Conservation (phyloP, 78 protist species). For the Dictyostelium brefeldianum region DNA sequence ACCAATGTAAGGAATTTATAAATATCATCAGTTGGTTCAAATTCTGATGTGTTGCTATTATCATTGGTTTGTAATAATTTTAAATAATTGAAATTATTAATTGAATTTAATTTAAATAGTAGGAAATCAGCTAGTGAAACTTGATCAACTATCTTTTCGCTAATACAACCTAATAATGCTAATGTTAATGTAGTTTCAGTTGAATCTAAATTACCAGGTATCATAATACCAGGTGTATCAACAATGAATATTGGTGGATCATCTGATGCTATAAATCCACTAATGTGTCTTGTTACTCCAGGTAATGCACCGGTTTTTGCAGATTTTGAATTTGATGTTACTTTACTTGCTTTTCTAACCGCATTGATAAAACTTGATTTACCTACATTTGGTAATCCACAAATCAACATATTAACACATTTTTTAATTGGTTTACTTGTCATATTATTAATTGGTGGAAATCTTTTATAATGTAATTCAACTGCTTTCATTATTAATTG, state of each 20-base stretch:
- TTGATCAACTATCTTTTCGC: slow-evolving; percentile 12
- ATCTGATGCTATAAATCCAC: slow-evolving; percentile 65
- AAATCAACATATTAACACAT: slow-evolving; percentile 38
- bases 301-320: slow-evolving; percentile 79
- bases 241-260: slow-evolving; percentile 74
- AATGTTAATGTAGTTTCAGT: slow-evolving; percentile 38
- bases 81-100: slow-evolving; percentile 16
- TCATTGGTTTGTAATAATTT: neutral
- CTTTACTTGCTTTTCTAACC: slow-evolving; percentile 21
- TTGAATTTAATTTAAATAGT: slow-evolving; percentile 43
- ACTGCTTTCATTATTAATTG: slow-evolving; percentile 37
- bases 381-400: slow-evolving; percentile 83
- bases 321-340: slow-evolving; percentile 12
- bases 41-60: neutral
- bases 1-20: neutral
- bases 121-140: slow-evolving; percentile 32
- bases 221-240: slow-evolving; percentile 84
- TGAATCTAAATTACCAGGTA: slow-evolving; percentile 53
- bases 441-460: neutral
- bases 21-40: slow-evolving; percentile 47
- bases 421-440: neutral
- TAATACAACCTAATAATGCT: slow-evolving; percentile 35
- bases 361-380: slow-evolving; percentile 69
- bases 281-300: slow-evolving; percentile 70
- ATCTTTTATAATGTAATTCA: slow-evolving; percentile 20